Percentiles rank a stretch among this genome's conserved stretches.
Conservation (phyloP, 495 filamentous ascomycete genomes). For the Echria macrotheca region DNA sequence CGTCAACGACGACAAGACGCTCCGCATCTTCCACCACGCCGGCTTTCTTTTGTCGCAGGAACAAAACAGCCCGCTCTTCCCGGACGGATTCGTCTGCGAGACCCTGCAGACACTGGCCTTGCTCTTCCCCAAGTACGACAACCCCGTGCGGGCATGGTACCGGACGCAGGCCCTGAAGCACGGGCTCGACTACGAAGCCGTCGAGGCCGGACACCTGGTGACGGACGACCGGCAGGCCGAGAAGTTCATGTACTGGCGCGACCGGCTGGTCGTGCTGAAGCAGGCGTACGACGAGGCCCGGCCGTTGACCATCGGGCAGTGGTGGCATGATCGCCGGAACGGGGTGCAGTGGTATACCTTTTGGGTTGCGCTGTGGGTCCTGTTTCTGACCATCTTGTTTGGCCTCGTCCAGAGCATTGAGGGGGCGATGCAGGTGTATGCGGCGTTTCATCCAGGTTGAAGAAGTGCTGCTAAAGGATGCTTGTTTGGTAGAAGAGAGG, state of each 20-base stretch:
- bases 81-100: conserved; percentile 34
- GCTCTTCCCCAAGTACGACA: conserved; percentile 36
- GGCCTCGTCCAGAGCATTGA: conserved; percentile 32
- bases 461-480: too few relatives aligned
- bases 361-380: conserved; percentile 29
- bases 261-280: conserved; percentile 48
- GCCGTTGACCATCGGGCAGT: conserved; percentile 41
- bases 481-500: too few relatives aligned
- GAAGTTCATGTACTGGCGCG: conserved; percentile 44
- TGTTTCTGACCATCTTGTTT: conserved; percentile 33
- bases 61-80: conserved; percentile 18
- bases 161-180: conserved; percentile 12
- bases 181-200: background rate
- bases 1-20: conserved; percentile 32
- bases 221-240: conserved; percentile 25
- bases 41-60: conserved; percentile 29
- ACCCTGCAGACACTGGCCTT: conserved; percentile 42
- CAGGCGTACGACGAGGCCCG: conserved; percentile 45
- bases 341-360: conserved; percentile 48
- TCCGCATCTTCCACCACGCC: conserved; percentile 43
- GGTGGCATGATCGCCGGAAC: conserved; percentile 49
- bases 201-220: background rate
- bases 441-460: conserved; percentile 11
- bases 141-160: conserved; percentile 1
- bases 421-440: conserved; percentile 37